A percentile compares a stretch with the other conserved stretches of the same genome.
Evolutionary conservation across 768 basidiomycete species (phyloP).

Genomic region (Polyporus arcularius): DNA sequence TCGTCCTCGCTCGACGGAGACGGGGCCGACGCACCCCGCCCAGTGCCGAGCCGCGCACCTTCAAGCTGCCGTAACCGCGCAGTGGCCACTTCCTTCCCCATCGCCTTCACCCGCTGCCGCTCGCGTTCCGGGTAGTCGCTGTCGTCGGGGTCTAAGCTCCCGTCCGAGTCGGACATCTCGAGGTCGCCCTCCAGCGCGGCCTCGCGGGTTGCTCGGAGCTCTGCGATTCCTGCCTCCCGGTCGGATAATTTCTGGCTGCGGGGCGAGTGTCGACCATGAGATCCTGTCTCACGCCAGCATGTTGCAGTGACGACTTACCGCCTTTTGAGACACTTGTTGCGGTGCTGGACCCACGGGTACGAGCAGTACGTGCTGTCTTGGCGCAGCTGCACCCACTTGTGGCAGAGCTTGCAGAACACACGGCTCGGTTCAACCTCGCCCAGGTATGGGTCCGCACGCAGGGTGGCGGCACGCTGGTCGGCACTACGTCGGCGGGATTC

Average conservation of each 20-base stretch:
- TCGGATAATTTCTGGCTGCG: slow-evolving; percentile 58
- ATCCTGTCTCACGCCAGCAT: not conserved
- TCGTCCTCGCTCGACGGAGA: slow-evolving; percentile 26
- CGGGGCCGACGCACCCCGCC: slow-evolving; percentile 4
- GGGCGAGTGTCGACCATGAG: slow-evolving; percentile 6
- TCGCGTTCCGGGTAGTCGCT: slow-evolving; percentile 20
- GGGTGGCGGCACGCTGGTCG: slow-evolving; percentile 73
- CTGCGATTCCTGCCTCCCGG: slow-evolving; percentile 54
- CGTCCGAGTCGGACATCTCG: slow-evolving; percentile 29
- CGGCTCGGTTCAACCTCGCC: slow-evolving; percentile 64
- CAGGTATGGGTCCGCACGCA: slow-evolving; percentile 66
- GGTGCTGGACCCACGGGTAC: slow-evolving; percentile 81
- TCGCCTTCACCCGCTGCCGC: slow-evolving; percentile 22
- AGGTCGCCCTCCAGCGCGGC: slow-evolving; percentile 29
- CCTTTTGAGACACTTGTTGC: slow-evolving; percentile 71
- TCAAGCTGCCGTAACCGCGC: slow-evolving; percentile 22
- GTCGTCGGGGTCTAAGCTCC: slow-evolving; percentile 39
- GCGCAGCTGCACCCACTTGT: slow-evolving; percentile 81
- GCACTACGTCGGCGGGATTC: slow-evolving; percentile 76
- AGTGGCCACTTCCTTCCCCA: slow-evolving; percentile 18
- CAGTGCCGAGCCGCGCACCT: not conserved
- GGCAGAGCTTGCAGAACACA: slow-evolving; percentile 74
- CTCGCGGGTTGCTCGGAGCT: slow-evolving; percentile 40
- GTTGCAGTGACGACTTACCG: slow-evolving; percentile 47
- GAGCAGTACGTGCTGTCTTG: slow-evolving; percentile 81